Base-by-base conservation (phyloP, 352 stramenopile genomes). In the Phytopythium mirpurense region DNA sequence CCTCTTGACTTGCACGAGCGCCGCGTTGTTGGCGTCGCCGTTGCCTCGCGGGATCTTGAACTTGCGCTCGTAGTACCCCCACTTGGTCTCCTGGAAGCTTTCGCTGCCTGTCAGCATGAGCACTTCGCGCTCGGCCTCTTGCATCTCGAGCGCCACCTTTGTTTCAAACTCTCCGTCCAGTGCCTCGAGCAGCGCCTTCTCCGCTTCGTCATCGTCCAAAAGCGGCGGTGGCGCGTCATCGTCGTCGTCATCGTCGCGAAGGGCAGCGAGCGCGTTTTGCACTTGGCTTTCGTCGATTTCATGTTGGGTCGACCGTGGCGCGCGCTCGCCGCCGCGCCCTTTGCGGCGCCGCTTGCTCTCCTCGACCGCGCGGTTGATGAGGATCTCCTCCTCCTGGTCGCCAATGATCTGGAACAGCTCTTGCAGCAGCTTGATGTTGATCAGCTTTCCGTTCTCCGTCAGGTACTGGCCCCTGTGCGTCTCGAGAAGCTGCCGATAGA, bases 311-410 rank as follows among this genome's bases (percentile, higher is more conserved):
- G 29, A 32, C 29, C 9, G 29, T 5, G 29, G 29, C 5, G 29
- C 29, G 5, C 29, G 29, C 29, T 32, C 29, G 6, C 63, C 55
- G 27, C 65, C 56, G 29, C 57, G 65, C 24, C 51, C 41, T 47
- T 74, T 71, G 9, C 67, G 65, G 3, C 70, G 70, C 38, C 48
- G 56, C 44, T 77, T 69, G 15, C 56, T 70, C 51, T 91, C 77
- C 54, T 90, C 78, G 34, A 78, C 63, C 0, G 77, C 67, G 23
- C 83, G 78, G 26, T 84, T 75, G 7, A 74, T 84, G 11, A 99
- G 74, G 55, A 98, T 98, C 49, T 97, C 92, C 34, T 96, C 92
- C 68, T 99, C 96, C 43, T 94, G 89, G 37, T 70, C 78, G 27
- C 96, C 96, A 62, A 99, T 98, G 0, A 86, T 85, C 12, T 83